Conservation (phyloP, 1,284 basidiomycete species). For the Dichomitus squalens region DNA sequence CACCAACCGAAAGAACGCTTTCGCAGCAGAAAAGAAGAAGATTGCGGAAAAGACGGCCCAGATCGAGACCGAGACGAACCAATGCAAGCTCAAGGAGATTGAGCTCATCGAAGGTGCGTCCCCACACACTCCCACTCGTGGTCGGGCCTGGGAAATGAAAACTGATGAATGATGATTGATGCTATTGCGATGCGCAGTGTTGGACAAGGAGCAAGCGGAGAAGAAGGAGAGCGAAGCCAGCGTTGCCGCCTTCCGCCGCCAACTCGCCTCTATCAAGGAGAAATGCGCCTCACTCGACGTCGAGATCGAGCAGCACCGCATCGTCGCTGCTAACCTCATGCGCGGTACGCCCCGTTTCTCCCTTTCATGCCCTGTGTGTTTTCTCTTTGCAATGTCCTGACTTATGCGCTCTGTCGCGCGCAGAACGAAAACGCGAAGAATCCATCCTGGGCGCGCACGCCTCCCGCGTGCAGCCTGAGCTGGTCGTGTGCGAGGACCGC, state of each 20-base stretch:
- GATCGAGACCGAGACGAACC: conserved; percentile 65
- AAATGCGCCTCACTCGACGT: conserved; percentile 57
- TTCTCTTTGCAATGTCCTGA: background rate
- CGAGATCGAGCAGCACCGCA: conserved; percentile 71
- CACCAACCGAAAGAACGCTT: conserved; percentile 56
- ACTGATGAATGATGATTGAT: background rate
- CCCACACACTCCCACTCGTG: background rate
- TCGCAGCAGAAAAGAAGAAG: conserved; percentile 61
- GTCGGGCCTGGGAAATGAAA: no score
- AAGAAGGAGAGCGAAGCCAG: conserved; percentile 67
- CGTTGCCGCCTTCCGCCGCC: conserved; percentile 61
- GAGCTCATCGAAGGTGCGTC: conserved; percentile 66
- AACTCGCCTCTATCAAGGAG: conserved; percentile 61
- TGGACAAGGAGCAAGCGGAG: conserved; percentile 72
- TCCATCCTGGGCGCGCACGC: conserved; percentile 62
- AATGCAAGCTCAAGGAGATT: conserved; percentile 73
- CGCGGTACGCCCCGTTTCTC: conserved; percentile 49
- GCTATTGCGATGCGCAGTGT: conserved; percentile 40
- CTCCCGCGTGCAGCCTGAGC: conserved; percentile 55
- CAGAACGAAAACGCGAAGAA: conserved; percentile 72
- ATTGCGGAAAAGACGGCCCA: conserved; percentile 55
- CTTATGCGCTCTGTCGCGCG: background rate
- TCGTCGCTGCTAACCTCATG: conserved; percentile 55
- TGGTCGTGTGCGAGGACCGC: conserved; percentile 57
- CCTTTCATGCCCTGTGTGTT: background rate